A percentile compares a stretch with the other conserved stretches of the same genome.
Conservation (phyloP, 2,329 filamentous ascomycete genomes). For the Colletotrichum costaricense region DNA sequence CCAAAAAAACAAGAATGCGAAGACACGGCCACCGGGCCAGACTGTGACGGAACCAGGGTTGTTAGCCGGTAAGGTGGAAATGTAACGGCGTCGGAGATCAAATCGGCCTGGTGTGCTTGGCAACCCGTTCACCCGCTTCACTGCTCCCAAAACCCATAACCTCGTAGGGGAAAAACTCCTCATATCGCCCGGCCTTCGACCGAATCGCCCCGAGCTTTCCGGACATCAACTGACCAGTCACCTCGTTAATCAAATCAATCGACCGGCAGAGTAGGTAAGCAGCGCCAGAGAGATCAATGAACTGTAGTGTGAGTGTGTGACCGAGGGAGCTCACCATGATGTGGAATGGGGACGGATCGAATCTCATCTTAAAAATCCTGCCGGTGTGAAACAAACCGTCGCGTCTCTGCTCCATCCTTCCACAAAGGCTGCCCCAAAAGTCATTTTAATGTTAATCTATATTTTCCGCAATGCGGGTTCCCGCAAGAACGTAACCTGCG, state of each 20-base stretch:
- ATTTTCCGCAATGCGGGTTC: constrained; percentile 17
- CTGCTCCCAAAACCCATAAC: neutral
- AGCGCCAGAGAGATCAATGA: neutral
- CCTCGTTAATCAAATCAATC: constrained; percentile 5
- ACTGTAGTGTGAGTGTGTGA: neutral
- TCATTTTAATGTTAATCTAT: constrained; percentile 26
- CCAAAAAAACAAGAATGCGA: neutral
- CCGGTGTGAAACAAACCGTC: constrained; percentile 32
- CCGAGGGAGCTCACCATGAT: no score
- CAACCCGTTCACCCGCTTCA: constrained; percentile 13
- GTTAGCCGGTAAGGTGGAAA: neutral
- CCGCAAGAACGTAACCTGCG: neutral
- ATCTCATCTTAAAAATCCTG: constrained; percentile 33
- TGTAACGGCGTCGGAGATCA: constrained; percentile 13
- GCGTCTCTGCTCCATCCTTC: constrained; percentile 12
- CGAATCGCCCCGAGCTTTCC: constrained; percentile 17
- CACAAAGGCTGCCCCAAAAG: constrained; percentile 11
- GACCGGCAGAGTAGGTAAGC: neutral
- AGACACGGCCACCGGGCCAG: neutral
- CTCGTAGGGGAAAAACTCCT: neutral
- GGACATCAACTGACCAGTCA: constrained; percentile 1
- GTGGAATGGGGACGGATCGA: constrained; percentile 21
- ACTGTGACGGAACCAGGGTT: neutral
- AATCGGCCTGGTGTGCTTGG: constrained; percentile 7
- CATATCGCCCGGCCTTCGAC: constrained; percentile 14